Evolutionary conservation across 805 yeast genomes (phyloP).

Genomic region (Spathaspora passalidarum): DNA sequence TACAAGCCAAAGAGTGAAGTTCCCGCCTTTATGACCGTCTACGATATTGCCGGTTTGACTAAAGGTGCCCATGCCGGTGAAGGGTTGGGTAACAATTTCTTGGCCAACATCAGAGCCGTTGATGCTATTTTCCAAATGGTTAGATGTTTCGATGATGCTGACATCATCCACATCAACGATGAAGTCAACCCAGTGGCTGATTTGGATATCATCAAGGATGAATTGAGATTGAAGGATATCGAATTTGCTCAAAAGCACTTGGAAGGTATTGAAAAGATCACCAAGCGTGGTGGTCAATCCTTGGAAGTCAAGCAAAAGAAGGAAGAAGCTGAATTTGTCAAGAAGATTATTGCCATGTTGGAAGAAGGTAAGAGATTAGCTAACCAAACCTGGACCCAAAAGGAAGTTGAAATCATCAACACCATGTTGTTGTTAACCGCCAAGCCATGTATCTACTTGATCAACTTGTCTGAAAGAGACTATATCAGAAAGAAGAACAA

Average conservation of each 20-base stretch:
- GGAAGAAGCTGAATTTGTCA: slow-evolving; percentile 76
- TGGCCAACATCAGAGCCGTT: slow-evolving; percentile 94
- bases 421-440: slow-evolving; percentile 85
- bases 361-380: slow-evolving; percentile 87
- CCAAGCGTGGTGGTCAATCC: slow-evolving; percentile 85
- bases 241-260: slow-evolving; percentile 85
- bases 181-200: slow-evolving; percentile 91
- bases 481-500: slow-evolving; percentile 86
- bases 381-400: slow-evolving; percentile 81
- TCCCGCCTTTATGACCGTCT: slow-evolving; percentile 89
- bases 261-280: slow-evolving; percentile 74
- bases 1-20: slow-evolving; percentile 83
- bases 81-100: slow-evolving; percentile 96
- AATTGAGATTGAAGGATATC: slow-evolving; percentile 93
- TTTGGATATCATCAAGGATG: slow-evolving; percentile 85
- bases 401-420: slow-evolving; percentile 91
- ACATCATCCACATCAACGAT: slow-evolving; percentile 94
- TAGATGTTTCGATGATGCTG: slow-evolving; percentile 96
- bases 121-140: slow-evolving; percentile 98
- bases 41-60: slow-evolving; percentile 97
- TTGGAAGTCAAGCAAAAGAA: slow-evolving; percentile 86
- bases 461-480: slow-evolving; percentile 87
- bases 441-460: slow-evolving; percentile 89
- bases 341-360: slow-evolving; percentile 69
- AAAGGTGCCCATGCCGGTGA: slow-evolving; percentile 96